phyloP scores from a whole-genome alignment of 768 basidiomycete genomes.

The Collybiopsis confluens region DNA sequence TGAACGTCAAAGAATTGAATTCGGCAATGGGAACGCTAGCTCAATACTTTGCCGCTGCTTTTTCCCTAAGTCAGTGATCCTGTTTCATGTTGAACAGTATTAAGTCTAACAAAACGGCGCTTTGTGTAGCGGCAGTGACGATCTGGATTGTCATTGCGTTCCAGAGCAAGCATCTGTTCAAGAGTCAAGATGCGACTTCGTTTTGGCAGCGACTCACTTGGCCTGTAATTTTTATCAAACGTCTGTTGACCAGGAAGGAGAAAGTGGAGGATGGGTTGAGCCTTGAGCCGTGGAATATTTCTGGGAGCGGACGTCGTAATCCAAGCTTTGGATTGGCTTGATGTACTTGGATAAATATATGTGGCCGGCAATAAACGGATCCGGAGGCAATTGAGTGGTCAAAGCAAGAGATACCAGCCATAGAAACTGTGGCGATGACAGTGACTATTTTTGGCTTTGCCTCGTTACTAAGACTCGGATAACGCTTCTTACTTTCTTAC shows the following conservation, averaged over 20 bases:
- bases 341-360: background rate
- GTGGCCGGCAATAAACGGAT: background rate
- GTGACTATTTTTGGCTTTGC: background rate
- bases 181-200: background rate
- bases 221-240: slow-evolving; percentile 2
- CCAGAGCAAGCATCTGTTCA: slow-evolving; percentile 31
- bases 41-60: slow-evolving; percentile 38
- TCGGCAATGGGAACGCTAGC: slow-evolving; percentile 31
- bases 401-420: background rate
- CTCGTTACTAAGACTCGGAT: background rate
- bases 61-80: slow-evolving; percentile 31
- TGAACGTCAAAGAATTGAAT: slow-evolving; percentile 49
- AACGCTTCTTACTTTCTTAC: background rate
- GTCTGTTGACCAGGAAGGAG: background rate
- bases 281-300: too few relatives aligned
- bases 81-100: too few relatives aligned
- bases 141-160: slow-evolving; percentile 55
- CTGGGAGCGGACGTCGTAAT: too few relatives aligned
- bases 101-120: too few relatives aligned
- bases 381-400: background rate
- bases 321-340: background rate
- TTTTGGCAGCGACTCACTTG: slow-evolving; percentile 9
- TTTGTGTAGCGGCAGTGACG: slow-evolving; percentile 24
- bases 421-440: too few relatives aligned
- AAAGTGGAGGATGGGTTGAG: too few relatives aligned